Evolutionary conservation across 306 rosid genomes (phyloP), one percentile per base, ranked within the genome.

Genomic region (Fagus crenata): DNA sequence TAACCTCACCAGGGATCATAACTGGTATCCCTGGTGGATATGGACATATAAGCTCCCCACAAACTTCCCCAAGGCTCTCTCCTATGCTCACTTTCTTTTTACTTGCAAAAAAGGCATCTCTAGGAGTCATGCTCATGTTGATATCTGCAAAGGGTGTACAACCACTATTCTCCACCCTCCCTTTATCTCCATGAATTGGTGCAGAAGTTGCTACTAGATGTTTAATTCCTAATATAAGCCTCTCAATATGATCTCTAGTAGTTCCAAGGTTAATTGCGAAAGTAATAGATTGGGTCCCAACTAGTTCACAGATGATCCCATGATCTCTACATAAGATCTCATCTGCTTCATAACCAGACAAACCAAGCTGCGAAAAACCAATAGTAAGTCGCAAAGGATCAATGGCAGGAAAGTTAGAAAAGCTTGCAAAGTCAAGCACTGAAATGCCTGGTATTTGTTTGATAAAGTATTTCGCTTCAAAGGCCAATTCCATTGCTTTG

Each of bases 1-100:
- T 84, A 78, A 82, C 76, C 83, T 93, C 96, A 13, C 98, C 98
- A 0, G 98, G 94, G 56, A 87, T 86, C 82, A 90, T 42, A 46
- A 88, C 93, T 0, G 98, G 96, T 78, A 93, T 86, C 67, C 97
- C 98, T 0, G 98, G 98, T 13, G 97, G 98, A 58, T 90, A 93
- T 37, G 97, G 90, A 73, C 89, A 90, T 69, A 93, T 74, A 69
- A 91, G 89, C 91, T 91, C 98, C 77, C 97, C 96, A 31, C 96
- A 84, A 76, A 91, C 79, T 73, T 87, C 80, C 43, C 98, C 96
- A 0, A 90, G 41, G 79, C 97, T 84, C 58, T 89, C 87, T 78
- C 71, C 83, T 18, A 87, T 68, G 28, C 79, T 54, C 77, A 83
- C 90, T 67, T 87, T 91, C 77, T 80, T 86, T 86, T 91, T 93